Evolutionary conservation across 306 rosid species (phyloP), one percentile per base, ranked within the genome.

Genomic region (Abrus pulchellus): DNA sequence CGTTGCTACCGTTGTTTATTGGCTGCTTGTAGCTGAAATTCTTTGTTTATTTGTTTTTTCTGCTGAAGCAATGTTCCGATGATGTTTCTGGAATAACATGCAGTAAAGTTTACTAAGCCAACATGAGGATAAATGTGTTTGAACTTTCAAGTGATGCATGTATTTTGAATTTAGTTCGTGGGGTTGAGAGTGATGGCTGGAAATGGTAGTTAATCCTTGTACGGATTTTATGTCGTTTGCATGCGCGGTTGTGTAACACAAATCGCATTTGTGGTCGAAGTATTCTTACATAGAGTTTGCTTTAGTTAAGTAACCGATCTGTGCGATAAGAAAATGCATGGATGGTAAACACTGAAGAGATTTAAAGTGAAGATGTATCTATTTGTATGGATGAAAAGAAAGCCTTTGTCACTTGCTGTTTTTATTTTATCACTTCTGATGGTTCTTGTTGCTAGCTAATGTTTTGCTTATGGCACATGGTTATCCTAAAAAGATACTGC

Each of bases 251-350:
- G 9, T 68, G 12, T 28, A 7, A 44, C 36, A 41, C 10, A 20
- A 32, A 56, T 33, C 1, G 11, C 9, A 6, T 55, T 55, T 78
- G 68, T 41, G 3, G 9, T 32, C 0, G 29, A 49, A 69, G 10
- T 14, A 43, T 10, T 62, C 44, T 36, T 32, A 1, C n/a, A 9
- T 36, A 4, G 68, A 74, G 57, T 45, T n/a, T 20, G 63, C 20
- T 44, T 28, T 4, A 36, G 54, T 69, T 63, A 67, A 65, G 14
- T 38, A 5, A 33, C 65, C 29, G 6, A 44, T 53, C 13, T 27
- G 5, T 66, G 10, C n/a, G 1, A 33, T 50, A 50, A 14, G 64
- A 76, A 48, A 74, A 71, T 66, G 54, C 63, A 28, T 55, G 76
- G 64, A 47, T 28, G 29, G 43, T 72, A 65, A 71, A 43, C 7